phyloP scores from a whole-genome alignment of 108 stramenopile genomes.

The Aurantiochytrium sp. region DNA sequence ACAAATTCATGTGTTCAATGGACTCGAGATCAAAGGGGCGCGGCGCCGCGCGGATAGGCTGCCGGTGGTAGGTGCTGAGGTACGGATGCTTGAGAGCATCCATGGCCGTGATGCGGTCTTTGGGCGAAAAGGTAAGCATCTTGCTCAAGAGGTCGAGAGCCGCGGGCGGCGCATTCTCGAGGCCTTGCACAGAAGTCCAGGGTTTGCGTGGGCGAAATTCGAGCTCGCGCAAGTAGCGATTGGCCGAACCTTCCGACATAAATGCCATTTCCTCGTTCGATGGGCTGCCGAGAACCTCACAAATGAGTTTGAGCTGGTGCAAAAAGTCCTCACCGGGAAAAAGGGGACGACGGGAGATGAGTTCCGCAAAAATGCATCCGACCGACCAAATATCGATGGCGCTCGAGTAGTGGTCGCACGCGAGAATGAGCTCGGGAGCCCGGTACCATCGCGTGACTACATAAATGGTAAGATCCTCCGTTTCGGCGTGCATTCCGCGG shows the following conservation, averaged over 20 bases:
- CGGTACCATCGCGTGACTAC: constrained; percentile 99
- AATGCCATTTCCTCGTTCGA: constrained; percentile 62
- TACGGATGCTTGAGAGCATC: constrained; percentile 68
- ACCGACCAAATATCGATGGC: constrained; percentile 60
- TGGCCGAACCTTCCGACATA: constrained; percentile 56
- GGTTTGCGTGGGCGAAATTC: constrained; percentile 58
- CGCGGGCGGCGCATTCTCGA: constrained; percentile 27
- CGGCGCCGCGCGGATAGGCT: constrained; percentile 13
- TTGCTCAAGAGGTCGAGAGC: constrained; percentile 74
- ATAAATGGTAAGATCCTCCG: constrained; percentile 77
- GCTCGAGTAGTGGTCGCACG: constrained; percentile 29
- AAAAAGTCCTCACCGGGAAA: constrained; percentile 85
- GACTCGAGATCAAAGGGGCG: constrained; percentile 60
- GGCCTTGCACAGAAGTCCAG: constrained; percentile 24
- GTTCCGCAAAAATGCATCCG: constrained; percentile 95
- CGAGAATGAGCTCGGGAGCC: constrained; percentile 89
- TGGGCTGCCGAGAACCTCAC: constrained; percentile 74
- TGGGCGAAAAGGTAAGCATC: constrained; percentile 78
- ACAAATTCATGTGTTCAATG: constrained; percentile 73
- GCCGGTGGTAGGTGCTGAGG: constrained; percentile 22
- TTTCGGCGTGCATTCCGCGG: constrained; percentile 29
- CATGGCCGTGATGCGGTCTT: constrained; percentile 66
- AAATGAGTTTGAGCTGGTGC: constrained; percentile 91
- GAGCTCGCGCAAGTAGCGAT: constrained; percentile 60
- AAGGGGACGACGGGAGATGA: constrained; percentile 73